A percentile compares a stretch with the other conserved stretches of the same genome.
These are phyloP conservation scores for Penicillium sp. DNA, from an alignment of 2,329 filamentous ascomycete species.

Conservation along the genomic window DNA sequence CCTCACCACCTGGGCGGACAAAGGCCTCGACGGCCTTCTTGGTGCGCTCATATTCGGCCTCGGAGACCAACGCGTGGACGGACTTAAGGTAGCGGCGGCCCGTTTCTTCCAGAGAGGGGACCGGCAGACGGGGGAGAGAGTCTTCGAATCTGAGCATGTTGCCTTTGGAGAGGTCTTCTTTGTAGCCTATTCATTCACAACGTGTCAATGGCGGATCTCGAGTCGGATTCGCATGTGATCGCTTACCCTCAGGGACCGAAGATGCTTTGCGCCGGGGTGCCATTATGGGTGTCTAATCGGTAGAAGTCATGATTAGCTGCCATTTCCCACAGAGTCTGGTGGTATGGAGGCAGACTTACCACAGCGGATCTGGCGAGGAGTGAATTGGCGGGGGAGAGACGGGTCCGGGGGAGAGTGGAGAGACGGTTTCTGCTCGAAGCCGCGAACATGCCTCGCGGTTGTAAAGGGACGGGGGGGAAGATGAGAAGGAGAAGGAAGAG, in stretches of 20 bases:
- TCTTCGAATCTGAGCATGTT: slow-evolving; percentile 60
- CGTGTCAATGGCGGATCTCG: slow-evolving; percentile 1
- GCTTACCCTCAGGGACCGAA: slow-evolving; percentile 40
- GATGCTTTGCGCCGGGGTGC: slow-evolving; percentile 37
- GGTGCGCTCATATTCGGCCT: slow-evolving; percentile 51
- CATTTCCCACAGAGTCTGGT: too few species aligned
- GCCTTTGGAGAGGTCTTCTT: slow-evolving; percentile 55
- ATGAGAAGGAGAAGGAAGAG: too few species aligned
- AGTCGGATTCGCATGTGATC: slow-evolving; percentile 17
- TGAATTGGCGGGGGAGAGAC: too few species aligned
- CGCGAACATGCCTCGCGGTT: slow-evolving; percentile 40
- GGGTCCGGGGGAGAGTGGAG: too few species aligned
- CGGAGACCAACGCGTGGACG: slow-evolving; percentile 54
- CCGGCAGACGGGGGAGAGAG: slow-evolving; percentile 54
- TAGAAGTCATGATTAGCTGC: too few species aligned
- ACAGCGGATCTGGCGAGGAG: slow-evolving; percentile 30
- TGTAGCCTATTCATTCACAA: slow-evolving; percentile 51
- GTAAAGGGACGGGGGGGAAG: too few species aligned
- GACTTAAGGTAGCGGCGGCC: slow-evolving; percentile 58
- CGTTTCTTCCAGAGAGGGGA: slow-evolving; percentile 57
- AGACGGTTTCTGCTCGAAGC: slow-evolving; percentile 38
- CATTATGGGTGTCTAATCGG: slow-evolving; percentile 36
- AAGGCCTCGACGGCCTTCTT: slow-evolving; percentile 82
- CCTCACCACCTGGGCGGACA: slow-evolving; percentile 73
- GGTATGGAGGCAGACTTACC: slow-evolving; percentile 21